Evolutionary conservation across 78 protist genomes (phyloP).

Genomic region (Planoprotostelium fungivorum): DNA sequence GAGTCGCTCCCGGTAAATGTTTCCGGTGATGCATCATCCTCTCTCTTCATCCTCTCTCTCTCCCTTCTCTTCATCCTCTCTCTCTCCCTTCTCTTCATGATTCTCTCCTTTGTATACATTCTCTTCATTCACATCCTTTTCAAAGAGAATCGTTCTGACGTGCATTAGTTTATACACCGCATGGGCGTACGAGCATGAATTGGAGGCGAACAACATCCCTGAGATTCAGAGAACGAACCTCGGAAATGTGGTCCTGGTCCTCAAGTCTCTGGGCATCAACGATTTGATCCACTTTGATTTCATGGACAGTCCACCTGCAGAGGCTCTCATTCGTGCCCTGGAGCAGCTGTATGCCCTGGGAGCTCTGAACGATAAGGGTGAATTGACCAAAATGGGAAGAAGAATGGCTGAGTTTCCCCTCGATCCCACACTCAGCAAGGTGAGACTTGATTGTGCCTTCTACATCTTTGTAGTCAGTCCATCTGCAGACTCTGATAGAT

Average conservation of each 20-base stretch:
- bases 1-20: slow-evolving; percentile 96
- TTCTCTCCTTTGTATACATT: no score
- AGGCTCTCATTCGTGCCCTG: slow-evolving; percentile 94
- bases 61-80: slow-evolving; percentile 41
- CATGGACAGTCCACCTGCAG: slow-evolving; percentile 99
- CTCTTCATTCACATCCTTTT: no score
- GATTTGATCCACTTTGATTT: slow-evolving; percentile 96
- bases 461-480: not conserved
- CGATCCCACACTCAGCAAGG: slow-evolving; percentile 88
- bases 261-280: slow-evolving; percentile 94
- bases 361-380: slow-evolving; percentile 95
- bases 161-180: slow-evolving; percentile 84
- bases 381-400: slow-evolving; percentile 93
- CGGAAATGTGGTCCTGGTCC: slow-evolving; percentile 90
- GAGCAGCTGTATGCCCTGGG: slow-evolving; percentile 93
- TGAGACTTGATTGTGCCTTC: slow-evolving; percentile 61
- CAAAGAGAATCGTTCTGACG: no score
- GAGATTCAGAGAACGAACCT: slow-evolving; percentile 98
- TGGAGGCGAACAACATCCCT: slow-evolving; percentile 89
- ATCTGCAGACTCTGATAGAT: not conserved
- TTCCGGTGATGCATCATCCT: slow-evolving; percentile 7
- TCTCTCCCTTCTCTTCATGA: no score
- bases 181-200: slow-evolving; percentile 88
- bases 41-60: not conserved
- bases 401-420: slow-evolving; percentile 99